A percentile compares a stretch with the other conserved stretches of the same genome.
phyloP scores from a whole-genome alignment of 139 green algal genomes.

The Coelastrella sp. region DNA sequence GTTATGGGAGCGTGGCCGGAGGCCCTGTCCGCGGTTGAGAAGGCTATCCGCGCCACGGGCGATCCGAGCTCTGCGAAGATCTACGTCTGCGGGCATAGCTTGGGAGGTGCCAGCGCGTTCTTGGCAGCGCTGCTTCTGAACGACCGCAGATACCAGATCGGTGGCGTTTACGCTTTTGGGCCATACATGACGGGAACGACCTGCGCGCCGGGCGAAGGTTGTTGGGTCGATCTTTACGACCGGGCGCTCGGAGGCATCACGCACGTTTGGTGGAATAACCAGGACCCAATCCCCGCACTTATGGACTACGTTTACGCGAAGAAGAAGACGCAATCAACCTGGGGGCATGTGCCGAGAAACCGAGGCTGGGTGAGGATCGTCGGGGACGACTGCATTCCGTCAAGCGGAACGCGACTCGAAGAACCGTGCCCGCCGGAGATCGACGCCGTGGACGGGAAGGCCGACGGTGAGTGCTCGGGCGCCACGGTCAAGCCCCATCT shows the following conservation, averaged over 20 bases:
- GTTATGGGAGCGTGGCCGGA: not conserved
- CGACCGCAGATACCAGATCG: constrained; percentile 2
- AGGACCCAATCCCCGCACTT: constrained; percentile 19
- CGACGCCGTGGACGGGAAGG: constrained; percentile 14
- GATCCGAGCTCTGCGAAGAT: not conserved
- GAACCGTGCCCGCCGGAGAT: constrained; percentile 10
- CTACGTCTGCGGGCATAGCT: not conserved
- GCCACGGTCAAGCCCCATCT: not conserved
- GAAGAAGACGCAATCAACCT: not conserved
- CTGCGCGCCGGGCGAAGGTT: not conserved
- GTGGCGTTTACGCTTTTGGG: constrained; percentile 9
- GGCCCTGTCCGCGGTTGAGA: not conserved
- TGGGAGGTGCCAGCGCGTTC: constrained; percentile 7
- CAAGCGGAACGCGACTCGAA: not conserved
- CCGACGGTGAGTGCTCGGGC: constrained; percentile 1
- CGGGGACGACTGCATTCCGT: not conserved
- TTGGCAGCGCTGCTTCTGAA: not conserved
- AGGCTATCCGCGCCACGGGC: not conserved
- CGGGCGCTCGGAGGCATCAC: not conserved
- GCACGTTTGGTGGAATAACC: constrained; percentile 27
- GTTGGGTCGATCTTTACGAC: constrained; percentile 35
- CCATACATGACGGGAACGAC: constrained; percentile 13
- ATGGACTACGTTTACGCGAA: not conserved
- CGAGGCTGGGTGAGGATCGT: not conserved
- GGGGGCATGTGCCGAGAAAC: constrained; percentile 20